Conservation (phyloP, 192 early-diverging fungal species). For the Backusella tarrabulga region DNA sequence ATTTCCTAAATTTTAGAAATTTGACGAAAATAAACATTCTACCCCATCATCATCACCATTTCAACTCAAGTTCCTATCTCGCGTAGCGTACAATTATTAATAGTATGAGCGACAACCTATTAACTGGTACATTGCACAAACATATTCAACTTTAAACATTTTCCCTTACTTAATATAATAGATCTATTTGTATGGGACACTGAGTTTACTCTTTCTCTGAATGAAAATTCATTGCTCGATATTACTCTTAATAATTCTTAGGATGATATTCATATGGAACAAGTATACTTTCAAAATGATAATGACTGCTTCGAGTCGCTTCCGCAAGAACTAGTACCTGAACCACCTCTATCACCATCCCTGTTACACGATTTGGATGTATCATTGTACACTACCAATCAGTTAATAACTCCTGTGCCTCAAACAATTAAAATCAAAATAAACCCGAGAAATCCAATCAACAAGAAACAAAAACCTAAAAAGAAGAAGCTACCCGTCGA, state of each 20-base stretch:
- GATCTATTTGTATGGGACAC: constrained; percentile 4
- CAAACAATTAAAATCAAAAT: background rate
- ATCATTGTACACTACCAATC: background rate
- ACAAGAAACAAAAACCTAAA: constrained; percentile 6
- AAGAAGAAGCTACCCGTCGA: constrained; percentile 20
- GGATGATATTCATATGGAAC: background rate
- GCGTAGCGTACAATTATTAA: background rate
- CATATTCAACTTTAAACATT: background rate
- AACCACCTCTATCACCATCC: background rate
- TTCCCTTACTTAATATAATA: background rate
- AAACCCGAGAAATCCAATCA: background rate
- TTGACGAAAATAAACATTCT: background rate
- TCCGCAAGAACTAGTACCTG: background rate
- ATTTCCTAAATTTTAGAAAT: background rate
- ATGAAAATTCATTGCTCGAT: background rate
- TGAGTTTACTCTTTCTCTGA: background rate
- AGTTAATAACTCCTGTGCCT: background rate
- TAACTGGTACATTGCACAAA: background rate
- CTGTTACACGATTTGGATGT: background rate
- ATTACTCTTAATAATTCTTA: background rate
- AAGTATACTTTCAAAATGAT: background rate
- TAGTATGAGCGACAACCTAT: background rate
- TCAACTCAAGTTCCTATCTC: background rate
- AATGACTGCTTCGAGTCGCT: background rate
- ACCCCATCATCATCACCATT: background rate